phyloP scores from a whole-genome alignment of 345 rosid species.

The Corchorus capsularis region DNA sequence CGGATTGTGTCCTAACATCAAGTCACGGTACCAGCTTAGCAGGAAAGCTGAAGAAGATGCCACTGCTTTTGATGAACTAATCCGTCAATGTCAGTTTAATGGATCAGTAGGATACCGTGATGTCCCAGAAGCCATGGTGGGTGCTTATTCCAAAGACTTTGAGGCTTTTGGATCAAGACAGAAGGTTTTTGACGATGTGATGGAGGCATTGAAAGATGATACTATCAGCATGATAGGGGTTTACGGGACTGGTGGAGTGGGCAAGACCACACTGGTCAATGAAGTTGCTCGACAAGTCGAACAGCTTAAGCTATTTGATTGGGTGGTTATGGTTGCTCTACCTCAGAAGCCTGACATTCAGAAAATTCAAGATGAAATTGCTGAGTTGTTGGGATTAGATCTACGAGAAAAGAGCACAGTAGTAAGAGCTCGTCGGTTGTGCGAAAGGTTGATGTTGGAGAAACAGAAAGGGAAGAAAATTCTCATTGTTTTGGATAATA shows the following conservation, averaged over 20 bases:
- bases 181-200: background rate
- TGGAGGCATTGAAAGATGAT: slow-evolving; percentile 11
- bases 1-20: background rate
- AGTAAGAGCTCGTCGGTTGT: background rate
- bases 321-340: slow-evolving; percentile 11
- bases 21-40: background rate
- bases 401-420: background rate
- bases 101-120: background rate
- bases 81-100: background rate
- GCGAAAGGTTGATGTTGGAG: background rate
- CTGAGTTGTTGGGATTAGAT: background rate
- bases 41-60: background rate
- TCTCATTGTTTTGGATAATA: background rate
- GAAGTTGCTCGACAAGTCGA: background rate
- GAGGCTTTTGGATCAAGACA: slow-evolving; percentile 1
- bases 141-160: background rate
- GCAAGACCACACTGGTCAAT: slow-evolving; percentile 25
- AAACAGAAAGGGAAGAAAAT: background rate
- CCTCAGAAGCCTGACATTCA: background rate
- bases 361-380: slow-evolving; percentile 28
- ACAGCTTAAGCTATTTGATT: slow-evolving; percentile 11
- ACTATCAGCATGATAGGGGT: slow-evolving; percentile 21
- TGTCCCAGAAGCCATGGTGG: background rate
- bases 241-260: slow-evolving; percentile 25
- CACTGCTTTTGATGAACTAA: background rate